Conservation (phyloP, 306 rosid species). For the Pyrus bretschneideri region DNA sequence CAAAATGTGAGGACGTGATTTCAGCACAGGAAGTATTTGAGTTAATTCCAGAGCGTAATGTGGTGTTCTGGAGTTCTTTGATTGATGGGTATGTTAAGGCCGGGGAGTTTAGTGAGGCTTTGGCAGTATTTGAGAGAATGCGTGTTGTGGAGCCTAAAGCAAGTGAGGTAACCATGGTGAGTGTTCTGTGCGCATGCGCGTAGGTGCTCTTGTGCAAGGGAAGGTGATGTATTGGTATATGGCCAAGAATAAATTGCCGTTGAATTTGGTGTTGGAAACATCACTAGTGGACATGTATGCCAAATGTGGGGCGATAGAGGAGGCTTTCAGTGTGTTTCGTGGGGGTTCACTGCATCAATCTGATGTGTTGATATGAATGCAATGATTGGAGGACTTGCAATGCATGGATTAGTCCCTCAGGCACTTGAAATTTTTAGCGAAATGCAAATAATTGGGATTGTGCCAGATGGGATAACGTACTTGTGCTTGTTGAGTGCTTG, state of each 20-base stretch:
- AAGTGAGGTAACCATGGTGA: conserved; percentile 14
- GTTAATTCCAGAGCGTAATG: conserved; percentile 52
- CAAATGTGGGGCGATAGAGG: conserved; percentile 72
- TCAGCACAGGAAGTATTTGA: conserved; percentile 52
- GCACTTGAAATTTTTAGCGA: conserved; percentile 42
- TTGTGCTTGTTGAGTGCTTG: conserved; percentile 70
- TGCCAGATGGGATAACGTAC: conserved; percentile 68
- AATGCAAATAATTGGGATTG: conserved; percentile 50
- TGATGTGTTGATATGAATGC: conserved; percentile 76
- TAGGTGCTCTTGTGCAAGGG: conserved; percentile 67
- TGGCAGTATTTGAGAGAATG: not conserved
- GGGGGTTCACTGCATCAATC: conserved; percentile 28
- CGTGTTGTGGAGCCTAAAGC: not conserved
- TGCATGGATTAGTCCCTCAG: conserved; percentile 56
- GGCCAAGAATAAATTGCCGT: conserved; percentile 39
- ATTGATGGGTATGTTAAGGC: conserved; percentile 2
- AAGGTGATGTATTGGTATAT: conserved; percentile 44
- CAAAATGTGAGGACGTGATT: conserved; percentile 53
- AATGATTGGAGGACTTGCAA: conserved; percentile 71
- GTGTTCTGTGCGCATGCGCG: conserved; percentile 67
- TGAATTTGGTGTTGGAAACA: conserved; percentile 54
- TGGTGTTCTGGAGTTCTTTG: conserved; percentile 75
- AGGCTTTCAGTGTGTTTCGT: conserved; percentile 50
- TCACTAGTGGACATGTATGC: conserved; percentile 86
- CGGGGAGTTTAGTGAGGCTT: not conserved